Base-by-base conservation (phyloP, 2,329 filamentous ascomycete species). In the Pseudopithomyces maydicus region DNA sequence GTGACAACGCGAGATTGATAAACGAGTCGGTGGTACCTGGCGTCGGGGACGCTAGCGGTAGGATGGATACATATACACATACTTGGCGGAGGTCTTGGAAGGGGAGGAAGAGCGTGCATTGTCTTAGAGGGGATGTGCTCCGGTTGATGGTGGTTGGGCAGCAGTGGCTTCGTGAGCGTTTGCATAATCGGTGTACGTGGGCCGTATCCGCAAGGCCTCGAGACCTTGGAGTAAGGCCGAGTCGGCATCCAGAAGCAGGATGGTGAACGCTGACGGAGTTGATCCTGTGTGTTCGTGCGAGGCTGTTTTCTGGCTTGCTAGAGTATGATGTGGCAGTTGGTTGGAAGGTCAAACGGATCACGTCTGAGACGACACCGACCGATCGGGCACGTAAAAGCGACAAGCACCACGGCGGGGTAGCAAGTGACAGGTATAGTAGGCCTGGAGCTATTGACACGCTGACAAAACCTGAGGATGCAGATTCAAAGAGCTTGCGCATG, bases 311-410 rank as follows among this genome's bases (percentile, higher is more conserved):
- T 6, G 6, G n/a, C 32, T 22, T 39, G 39, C 32, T 39, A 4
- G 26, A 29, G 26, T 29, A 8, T 8, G 26, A 29, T 29, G 26
- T 55, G n/a, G 48, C 19, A 6, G 41, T 39, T 29, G 50, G 19
- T 26, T 54, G 45, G 42, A 55, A 47, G 41, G 53, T 59, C 59
- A 62, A 59, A 62, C 59, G n/a, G 17, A 48, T 15, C 42, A 45
- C 29, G 59, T 62, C 51, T 57, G 59, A 48, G 26, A 52, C 50
- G 12, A 22, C 35, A 50, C 33, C 20, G 20, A 51, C 48, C 38
- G 52, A 52, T 38, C 50, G 26, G 26, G 26, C 26, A 29, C 51
- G 26, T 23, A 6, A 56, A 55, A 56, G 55, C 41, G 50, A 42
- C 35, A 20, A 49, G n/a, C 12, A 39, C 43, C 6, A 15, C 11